phyloP scores from a whole-genome alignment of 169 alveolate species.

The Eimeria necatrix region DNA sequence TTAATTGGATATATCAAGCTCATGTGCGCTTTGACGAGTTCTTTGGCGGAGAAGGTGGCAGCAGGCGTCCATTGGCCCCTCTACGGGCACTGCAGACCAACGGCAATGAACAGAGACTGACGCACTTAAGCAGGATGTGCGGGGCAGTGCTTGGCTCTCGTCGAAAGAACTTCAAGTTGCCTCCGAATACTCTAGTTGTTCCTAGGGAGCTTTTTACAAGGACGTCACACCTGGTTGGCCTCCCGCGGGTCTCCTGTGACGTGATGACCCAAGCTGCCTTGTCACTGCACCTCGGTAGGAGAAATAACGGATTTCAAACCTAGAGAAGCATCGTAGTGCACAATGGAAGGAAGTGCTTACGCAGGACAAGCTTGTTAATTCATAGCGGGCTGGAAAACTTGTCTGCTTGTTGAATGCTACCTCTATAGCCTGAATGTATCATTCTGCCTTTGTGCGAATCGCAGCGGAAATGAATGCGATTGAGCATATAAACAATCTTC shows the following conservation, averaged over 20 bases:
- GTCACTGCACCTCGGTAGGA: conserved; percentile 52
- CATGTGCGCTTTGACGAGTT: conserved; percentile 32
- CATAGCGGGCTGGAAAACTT: too few relatives aligned
- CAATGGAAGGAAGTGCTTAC: too few relatives aligned
- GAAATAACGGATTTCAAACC: background rate
- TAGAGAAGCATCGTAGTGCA: background rate
- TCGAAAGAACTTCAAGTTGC: background rate
- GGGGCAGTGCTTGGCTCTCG: conserved; percentile 2
- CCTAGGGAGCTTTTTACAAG: conserved; percentile 52
- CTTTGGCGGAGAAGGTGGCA: conserved; percentile 25
- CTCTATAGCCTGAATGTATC: too few relatives aligned
- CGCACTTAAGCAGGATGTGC: conserved; percentile 56
- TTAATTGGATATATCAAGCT: conserved; percentile 54
- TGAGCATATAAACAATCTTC: conserved; percentile 25
- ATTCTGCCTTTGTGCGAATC: background rate
- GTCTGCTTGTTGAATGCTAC: too few relatives aligned
- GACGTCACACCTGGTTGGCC: conserved; percentile 25
- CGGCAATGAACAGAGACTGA: conserved; percentile 55
- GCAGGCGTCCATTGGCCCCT: conserved; percentile 53
- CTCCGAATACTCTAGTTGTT: conserved; percentile 2
- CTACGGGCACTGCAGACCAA: conserved; percentile 21
- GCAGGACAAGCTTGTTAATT: too few relatives aligned
- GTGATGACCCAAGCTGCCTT: conserved; percentile 51
- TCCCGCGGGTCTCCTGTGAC: conserved; percentile 65
- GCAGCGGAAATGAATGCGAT: conserved; percentile 67